Evolutionary conservation across 163 green algal species (phyloP), one percentile per base, ranked within the genome.

Genomic region (Coccomyxa subellipsoidea): DNA sequence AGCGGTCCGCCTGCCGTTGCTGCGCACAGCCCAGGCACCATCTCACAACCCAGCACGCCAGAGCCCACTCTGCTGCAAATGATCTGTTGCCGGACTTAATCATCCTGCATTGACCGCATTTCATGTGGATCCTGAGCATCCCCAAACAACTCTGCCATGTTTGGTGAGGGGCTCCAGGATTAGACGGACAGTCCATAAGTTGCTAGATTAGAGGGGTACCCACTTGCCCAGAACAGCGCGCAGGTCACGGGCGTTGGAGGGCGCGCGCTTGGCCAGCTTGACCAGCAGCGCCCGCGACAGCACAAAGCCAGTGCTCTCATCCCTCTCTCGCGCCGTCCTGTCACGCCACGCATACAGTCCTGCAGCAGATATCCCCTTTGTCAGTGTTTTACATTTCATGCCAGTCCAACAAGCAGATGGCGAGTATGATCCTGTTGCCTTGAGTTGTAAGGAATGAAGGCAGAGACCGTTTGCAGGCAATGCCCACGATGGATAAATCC

Each of bases 291-390:
- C 85, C 31, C 88, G 85, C 0, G 90, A 80, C 83, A 96, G 82
- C 53, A 97, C 83, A 78, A 91, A 96, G 76, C 92, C 90, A 38
- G 82, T 84, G 85, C 90, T 93, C 88, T 99, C 96, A 82, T 99
- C 96, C 76, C 91, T 70, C 32, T 83, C 54, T 2, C 96, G 89
- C 5, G 90, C 91, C 10, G 91, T 83, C 0, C 32, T 47, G 84
- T 99, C 96, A 0, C 96, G 89, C 96, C 96, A 98, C 1, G 78
- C 82, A 77, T 92, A 94, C 79, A 98, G 85, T n/a, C 86, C 93
- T 82, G 86, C 82, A 81, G 31, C 31, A 81, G 29, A 12, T 76
- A 38, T 76, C 34, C 25, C 69, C 18, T 23, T 39, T 23, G 9
- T 77, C n/a, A 77, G 29, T 36, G 34, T 4, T 7, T 69, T 23